Conservation (phyloP, 345 rosid species). For the Clausena lansium region DNA sequence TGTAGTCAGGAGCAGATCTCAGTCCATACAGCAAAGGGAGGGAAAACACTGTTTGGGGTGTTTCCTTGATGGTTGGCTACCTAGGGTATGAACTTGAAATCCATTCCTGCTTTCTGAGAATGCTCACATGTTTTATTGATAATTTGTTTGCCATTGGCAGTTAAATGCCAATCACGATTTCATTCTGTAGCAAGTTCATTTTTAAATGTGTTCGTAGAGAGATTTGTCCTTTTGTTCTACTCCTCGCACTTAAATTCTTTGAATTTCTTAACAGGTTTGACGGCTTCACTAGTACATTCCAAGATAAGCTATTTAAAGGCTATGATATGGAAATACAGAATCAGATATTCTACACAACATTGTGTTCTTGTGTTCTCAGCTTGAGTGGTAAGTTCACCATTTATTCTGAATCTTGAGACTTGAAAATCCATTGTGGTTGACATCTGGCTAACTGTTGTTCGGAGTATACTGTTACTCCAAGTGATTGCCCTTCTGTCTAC, state of each 20-base stretch:
- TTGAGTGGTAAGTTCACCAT: conserved; percentile 56
- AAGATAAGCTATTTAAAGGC: conserved; percentile 91
- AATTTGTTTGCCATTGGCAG: neutral
- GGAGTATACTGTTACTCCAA: neutral
- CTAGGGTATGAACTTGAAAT: conserved; percentile 62
- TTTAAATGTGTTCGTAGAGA: neutral
- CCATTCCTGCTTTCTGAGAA: conserved; percentile 9
- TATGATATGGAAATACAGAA: conserved; percentile 95
- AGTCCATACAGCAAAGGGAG: conserved; percentile 85
- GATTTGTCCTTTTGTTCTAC: neutral
- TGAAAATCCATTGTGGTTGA: conserved; percentile 1
- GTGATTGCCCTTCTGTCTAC: neutral
- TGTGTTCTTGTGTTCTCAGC: conserved; percentile 81
- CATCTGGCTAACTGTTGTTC: neutral
- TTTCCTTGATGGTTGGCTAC: conserved; percentile 85
- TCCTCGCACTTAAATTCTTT: neutral
- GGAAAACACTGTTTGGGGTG: conserved; percentile 95
- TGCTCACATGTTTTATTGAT: neutral
- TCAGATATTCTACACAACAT: conserved; percentile 92
- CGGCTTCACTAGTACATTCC: conserved; percentile 98
- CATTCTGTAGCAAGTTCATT: neutral
- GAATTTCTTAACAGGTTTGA: conserved; percentile 61
- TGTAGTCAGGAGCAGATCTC: conserved; percentile 78
- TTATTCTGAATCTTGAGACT: neutral
- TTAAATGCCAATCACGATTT: neutral